Conservation (phyloP, 768 basidiomycete species). For the Russula dissimulans region DNA sequence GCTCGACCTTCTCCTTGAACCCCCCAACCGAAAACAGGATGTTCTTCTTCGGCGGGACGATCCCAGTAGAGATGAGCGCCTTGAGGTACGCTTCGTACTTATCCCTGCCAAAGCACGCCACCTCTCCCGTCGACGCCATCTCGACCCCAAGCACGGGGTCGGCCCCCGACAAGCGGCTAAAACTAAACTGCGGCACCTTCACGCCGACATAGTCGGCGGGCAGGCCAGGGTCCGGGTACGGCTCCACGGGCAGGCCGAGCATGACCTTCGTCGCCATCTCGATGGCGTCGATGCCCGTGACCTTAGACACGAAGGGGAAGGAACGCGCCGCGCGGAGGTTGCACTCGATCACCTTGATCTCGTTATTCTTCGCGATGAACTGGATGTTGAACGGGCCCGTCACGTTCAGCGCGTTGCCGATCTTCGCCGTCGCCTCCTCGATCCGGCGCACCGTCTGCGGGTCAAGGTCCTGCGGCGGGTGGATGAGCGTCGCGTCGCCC, state of each 20-base stretch:
- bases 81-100: constrained; percentile 99
- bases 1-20: constrained; percentile 45
- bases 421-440: constrained; percentile 94
- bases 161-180: constrained; percentile 91
- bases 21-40: constrained; percentile 91
- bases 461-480: constrained; percentile 96
- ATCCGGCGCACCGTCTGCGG: constrained; percentile 94
- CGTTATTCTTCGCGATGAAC: constrained; percentile 99
- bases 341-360: constrained; percentile 99
- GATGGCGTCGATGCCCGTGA: constrained; percentile 95
- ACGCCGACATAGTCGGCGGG: constrained; percentile 94
- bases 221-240: constrained; percentile 83
- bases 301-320: constrained; percentile 98
- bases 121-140: constrained; percentile 99
- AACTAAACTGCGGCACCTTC: constrained; percentile 99
- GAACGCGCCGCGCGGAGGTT: constrained; percentile 96
- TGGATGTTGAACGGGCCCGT: constrained; percentile 99
- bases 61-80: constrained; percentile 93
- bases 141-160: constrained; percentile 97
- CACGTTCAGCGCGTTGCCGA: constrained; percentile 94
- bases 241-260: constrained; percentile 81
- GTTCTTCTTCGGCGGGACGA: constrained; percentile 92
- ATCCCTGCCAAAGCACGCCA: constrained; percentile 95
- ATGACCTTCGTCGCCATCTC: constrained; percentile 99
- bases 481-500: constrained; percentile 95